Evolutionary conservation across 306 rosid species (phyloP).

Genomic region (Geum urbanum): DNA sequence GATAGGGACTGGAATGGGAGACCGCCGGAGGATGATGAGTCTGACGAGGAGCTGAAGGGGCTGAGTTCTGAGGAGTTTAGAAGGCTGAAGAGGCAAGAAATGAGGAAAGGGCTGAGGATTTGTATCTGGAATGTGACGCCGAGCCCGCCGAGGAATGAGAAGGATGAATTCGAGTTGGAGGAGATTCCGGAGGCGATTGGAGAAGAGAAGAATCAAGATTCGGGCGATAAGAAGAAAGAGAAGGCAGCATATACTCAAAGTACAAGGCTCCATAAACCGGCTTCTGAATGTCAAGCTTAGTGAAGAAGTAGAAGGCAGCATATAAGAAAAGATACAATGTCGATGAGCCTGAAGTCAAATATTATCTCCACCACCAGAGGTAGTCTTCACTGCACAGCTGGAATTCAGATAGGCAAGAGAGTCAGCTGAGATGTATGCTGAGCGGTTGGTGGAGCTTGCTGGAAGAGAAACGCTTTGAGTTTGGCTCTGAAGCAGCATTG

Average conservation of each 20-base stretch:
- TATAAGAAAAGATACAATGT: no score
- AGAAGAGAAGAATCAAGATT: slow-evolving; percentile 23
- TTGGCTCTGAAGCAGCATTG: slow-evolving; percentile 51
- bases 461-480: slow-evolving; percentile 36
- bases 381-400: no score
- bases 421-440: slow-evolving; percentile 79
- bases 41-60: slow-evolving; percentile 83
- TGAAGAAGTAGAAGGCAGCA: no score
- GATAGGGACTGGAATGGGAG: slow-evolving; percentile 45
- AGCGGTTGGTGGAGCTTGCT: slow-evolving; percentile 73
- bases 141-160: slow-evolving; percentile 69
- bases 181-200: slow-evolving; percentile 37
- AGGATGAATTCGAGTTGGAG: slow-evolving; percentile 48
- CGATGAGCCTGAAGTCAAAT: no score
- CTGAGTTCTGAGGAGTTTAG: slow-evolving; percentile 60
- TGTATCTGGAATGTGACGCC: slow-evolving; percentile 87
- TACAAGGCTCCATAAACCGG: no score
- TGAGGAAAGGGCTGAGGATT: slow-evolving; percentile 59
- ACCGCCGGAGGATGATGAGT: slow-evolving; percentile 47
- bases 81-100: slow-evolving; percentile 78
- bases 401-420: no score
- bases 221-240: slow-evolving; percentile 24
- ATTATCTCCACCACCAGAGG: no score
- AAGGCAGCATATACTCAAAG: no score
- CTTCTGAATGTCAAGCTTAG: no score